Evolutionary conservation across 371 early-diverging fungal species (phyloP), one percentile per base, ranked within the genome.

Genomic region (Rhizopus arrhizus): DNA sequence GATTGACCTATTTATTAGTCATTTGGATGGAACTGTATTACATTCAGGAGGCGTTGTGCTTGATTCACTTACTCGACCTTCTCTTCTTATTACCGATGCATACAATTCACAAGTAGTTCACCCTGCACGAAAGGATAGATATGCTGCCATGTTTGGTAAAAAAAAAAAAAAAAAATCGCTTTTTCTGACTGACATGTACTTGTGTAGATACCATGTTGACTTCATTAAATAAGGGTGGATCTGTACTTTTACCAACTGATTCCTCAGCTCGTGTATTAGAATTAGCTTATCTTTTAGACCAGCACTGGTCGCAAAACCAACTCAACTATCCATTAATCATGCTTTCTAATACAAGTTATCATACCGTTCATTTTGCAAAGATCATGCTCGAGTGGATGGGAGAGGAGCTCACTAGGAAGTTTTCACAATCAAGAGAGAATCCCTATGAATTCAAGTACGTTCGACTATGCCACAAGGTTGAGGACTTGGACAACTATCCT

Each of bases 331-430:
- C 93, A 4, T 69, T 96, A 22, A 87, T 92, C 41, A 81, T 95
- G 54, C 76, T 96, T 32, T 83, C 92, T 13, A 81, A 91, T 58
- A 88, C 87, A 48, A 86, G 89, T 59, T 85, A 87, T 56, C 84
- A 86, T 13, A 88, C 89, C 13, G 84, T 91, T 2, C 86, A 91
- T 63, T 89, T 87, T 66, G 96, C 97, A 1, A 91, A 91, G 59
- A 87, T 88, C 34, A 95, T 95, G 90, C 80, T 93, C 42, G 97
- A 96, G 75, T 98, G 98, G 98, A 95, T 96, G 95, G 89, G 94
- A 4, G 89, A 91, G 43, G 83, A 81, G n/a, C 72, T 95, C 22
- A 85, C 87, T 10, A 74, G 82, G 29, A 78, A 85, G 28, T 89
- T 95, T 58, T 77, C 88, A 0, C 83, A 85, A 31, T 80, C 83